phyloP scores from a whole-genome alignment of 495 filamentous ascomycete genomes.

The Hypoxylon subgilvum region DNA sequence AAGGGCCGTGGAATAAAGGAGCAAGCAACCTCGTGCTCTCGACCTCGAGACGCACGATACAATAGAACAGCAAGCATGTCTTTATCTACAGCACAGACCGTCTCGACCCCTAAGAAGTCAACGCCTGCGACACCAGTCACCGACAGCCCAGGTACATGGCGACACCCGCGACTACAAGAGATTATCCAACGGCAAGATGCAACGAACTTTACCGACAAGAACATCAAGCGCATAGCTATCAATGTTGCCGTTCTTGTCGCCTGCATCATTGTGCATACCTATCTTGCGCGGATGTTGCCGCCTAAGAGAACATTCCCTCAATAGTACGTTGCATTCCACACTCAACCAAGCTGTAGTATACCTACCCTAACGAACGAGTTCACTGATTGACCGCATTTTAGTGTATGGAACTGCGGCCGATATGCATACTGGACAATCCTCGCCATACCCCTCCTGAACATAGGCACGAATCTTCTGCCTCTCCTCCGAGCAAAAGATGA shows the following conservation, averaged over 20 bases:
- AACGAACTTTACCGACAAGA: constrained; percentile 72
- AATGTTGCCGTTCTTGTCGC: constrained; percentile 63
- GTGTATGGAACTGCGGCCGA: constrained; percentile 28
- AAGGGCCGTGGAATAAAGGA: background rate
- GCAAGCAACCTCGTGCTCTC: background rate
- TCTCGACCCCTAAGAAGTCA: constrained; percentile 54
- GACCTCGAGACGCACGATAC: background rate
- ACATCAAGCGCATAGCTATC: constrained; percentile 67
- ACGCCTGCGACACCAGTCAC: constrained; percentile 35
- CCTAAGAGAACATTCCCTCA: constrained; percentile 35
- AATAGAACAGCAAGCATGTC: constrained; percentile 27
- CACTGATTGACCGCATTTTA: background rate
- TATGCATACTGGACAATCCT: constrained; percentile 28
- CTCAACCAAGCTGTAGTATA: too few relatives aligned
- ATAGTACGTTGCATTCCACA: constrained; percentile 32
- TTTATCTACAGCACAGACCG: constrained; percentile 14
- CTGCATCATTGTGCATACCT: constrained; percentile 45
- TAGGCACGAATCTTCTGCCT: constrained; percentile 68
- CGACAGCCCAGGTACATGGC: constrained; percentile 77
- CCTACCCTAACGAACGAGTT: too few relatives aligned
- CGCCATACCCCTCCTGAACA: constrained; percentile 66
- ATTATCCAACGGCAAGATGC: constrained; percentile 76
- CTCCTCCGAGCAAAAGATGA: constrained; percentile 74
- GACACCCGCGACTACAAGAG: constrained; percentile 80
- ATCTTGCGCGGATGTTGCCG: constrained; percentile 35